A percentile compares a stretch with the other conserved stretches of the same genome.
These are phyloP conservation scores for Diaporthe sp. DNA, from an alignment of 2,329 filamentous ascomycete genomes.

Conservation along the genomic window DNA sequence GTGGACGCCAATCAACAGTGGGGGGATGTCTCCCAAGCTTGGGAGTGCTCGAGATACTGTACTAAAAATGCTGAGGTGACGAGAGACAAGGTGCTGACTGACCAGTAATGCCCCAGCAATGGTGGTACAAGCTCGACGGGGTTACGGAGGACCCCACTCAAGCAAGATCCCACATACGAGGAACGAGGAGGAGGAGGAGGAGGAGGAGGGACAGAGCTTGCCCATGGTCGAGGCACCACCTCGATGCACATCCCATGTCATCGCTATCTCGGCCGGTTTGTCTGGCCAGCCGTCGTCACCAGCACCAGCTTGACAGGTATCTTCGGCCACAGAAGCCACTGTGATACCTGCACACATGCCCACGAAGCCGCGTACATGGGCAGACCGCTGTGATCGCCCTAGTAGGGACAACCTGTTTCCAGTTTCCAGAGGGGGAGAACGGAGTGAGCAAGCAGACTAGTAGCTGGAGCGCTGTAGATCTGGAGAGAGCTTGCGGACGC, in stretches of 20 bases:
- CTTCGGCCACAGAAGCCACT: not conserved
- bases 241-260: conserved; percentile 16
- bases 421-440: not conserved
- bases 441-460: not conserved
- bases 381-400: not conserved
- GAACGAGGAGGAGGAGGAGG: not conserved
- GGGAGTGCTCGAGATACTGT: not conserved
- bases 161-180: conserved; percentile 28
- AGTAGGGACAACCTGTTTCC: not conserved
- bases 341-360: not conserved
- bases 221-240: conserved; percentile 15
- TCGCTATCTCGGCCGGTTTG: not conserved
- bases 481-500: conserved; percentile 30
- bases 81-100: conserved; percentile 19
- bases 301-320: not conserved
- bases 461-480: conserved; percentile 25
- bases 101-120: conserved; percentile 6
- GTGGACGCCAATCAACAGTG: conserved; percentile 6
- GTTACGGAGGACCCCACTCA: conserved; percentile 29
- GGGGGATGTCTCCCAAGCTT: not conserved
- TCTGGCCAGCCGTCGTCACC: not conserved
- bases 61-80: conserved; percentile 16
- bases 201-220: conserved; percentile 18
- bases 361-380: not conserved
- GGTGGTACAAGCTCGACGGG: conserved; percentile 26